Conservation (phyloP, 2,329 filamentous ascomycete species). For the Tolypocladium ovalisporum region DNA sequence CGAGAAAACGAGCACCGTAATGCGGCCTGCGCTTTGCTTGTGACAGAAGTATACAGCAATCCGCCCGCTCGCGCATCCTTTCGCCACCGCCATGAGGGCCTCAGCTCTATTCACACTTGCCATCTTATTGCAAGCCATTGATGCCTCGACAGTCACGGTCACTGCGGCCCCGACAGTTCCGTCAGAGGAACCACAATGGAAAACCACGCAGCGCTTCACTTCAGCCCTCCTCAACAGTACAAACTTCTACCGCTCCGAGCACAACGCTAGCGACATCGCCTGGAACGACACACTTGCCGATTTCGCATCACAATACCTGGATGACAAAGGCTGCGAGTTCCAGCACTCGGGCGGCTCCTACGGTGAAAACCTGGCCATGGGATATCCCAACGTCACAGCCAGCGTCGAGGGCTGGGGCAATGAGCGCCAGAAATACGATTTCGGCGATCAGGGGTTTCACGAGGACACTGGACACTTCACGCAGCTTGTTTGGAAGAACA, state of each 20-base stretch:
- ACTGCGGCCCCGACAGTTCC: not conserved
- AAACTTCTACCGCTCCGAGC: not conserved
- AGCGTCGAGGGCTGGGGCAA: not conserved
- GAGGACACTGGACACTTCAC: not conserved
- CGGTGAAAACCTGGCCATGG: not conserved
- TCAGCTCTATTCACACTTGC: not conserved
- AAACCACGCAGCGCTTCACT: not conserved
- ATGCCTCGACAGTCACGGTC: not conserved
- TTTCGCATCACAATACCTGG: not conserved
- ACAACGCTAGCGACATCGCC: not conserved
- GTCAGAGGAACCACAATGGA: not conserved
- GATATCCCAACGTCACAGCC: not conserved
- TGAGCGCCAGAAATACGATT: not conserved
- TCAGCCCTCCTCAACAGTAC: not conserved
- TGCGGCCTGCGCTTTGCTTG: not conserved
- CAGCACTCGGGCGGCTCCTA: not conserved
- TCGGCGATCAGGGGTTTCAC: not conserved
- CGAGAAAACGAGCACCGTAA: not conserved
- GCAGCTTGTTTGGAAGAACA: not conserved
- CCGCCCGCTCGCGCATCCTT: not conserved
- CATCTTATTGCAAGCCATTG: not conserved
- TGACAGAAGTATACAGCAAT: not conserved
- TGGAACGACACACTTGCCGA: not conserved
- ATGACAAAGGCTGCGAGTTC: not conserved
- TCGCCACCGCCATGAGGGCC: not conserved